Conservation (phyloP, 2,329 filamentous ascomycete species). For the Fusarium sp. region DNA sequence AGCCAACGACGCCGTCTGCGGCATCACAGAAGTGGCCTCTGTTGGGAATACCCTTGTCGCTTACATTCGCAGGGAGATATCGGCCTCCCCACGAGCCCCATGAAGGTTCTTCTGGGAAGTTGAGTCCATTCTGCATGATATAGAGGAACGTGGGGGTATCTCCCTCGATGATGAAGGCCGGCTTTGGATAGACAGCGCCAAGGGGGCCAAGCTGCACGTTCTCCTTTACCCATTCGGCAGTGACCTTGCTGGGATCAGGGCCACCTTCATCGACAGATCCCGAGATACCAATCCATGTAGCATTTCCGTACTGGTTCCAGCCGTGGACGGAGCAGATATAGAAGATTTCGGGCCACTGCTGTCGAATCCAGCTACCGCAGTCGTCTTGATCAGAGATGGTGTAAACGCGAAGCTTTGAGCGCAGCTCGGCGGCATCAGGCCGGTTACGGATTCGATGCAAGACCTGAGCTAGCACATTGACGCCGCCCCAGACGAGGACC, state of each 20-base stretch:
- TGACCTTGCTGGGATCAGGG: slow-evolving; percentile 59
- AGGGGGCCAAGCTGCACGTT: slow-evolving; percentile 63
- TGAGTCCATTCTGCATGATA: slow-evolving; percentile 47
- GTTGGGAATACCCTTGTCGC: slow-evolving; percentile 18
- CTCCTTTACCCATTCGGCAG: slow-evolving; percentile 62
- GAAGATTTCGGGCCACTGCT: slow-evolving; percentile 63
- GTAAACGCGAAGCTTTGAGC: slow-evolving; percentile 61
- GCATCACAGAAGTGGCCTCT: slow-evolving; percentile 13
- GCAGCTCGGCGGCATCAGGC: slow-evolving; percentile 51
- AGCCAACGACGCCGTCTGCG: slow-evolving; percentile 44
- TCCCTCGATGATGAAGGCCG: slow-evolving; percentile 63
- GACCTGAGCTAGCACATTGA: slow-evolving; percentile 62
- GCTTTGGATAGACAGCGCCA: slow-evolving; percentile 57
- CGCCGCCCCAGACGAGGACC: slow-evolving; percentile 65
- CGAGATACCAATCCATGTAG: slow-evolving; percentile 67
- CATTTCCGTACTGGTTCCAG: slow-evolving; percentile 65
- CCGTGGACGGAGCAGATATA: slow-evolving; percentile 67
- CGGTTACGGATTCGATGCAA: slow-evolving; percentile 42
- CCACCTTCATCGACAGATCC: slow-evolving; percentile 46
- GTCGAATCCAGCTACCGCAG: slow-evolving; percentile 64
- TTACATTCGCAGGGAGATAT: slow-evolving; percentile 51
- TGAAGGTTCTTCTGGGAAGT: slow-evolving; percentile 57
- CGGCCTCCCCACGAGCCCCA: slow-evolving; percentile 64
- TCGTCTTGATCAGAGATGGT: slow-evolving; percentile 71
- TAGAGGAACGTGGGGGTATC: slow-evolving; percentile 63